phyloP scores from a whole-genome alignment of 352 stramenopile genomes.

The Phytophthora hibernalis region DNA sequence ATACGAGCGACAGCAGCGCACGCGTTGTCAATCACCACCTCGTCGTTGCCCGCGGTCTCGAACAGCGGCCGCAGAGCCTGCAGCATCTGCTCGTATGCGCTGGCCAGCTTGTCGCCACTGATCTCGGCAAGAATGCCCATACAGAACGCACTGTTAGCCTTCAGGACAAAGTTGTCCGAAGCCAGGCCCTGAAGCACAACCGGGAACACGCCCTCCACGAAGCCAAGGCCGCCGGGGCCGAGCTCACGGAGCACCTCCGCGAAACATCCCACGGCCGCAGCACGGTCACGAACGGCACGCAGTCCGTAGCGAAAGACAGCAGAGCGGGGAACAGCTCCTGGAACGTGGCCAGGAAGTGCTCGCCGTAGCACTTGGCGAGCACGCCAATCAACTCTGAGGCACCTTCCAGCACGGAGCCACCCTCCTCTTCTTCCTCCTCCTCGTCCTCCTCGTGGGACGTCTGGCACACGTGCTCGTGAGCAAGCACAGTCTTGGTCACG shows the following conservation, averaged over 20 bases:
- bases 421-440: slow-evolving; percentile 93
- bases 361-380: slow-evolving; percentile 94
- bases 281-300: slow-evolving; percentile 91
- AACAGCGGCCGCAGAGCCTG: slow-evolving; percentile 93
- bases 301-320: slow-evolving; percentile 93
- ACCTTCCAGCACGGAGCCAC: slow-evolving; percentile 93
- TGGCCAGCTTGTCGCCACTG: slow-evolving; percentile 73
- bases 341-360: slow-evolving; percentile 92
- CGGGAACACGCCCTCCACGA: slow-evolving; percentile 91
- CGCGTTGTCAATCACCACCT: slow-evolving; percentile 94
- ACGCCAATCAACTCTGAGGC: slow-evolving; percentile 94
- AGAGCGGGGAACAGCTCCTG: slow-evolving; percentile 92
- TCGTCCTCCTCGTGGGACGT: slow-evolving; percentile 91
- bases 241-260: slow-evolving; percentile 95
- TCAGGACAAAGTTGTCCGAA: slow-evolving; percentile 93
- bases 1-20: slow-evolving; percentile 93
- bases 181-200: slow-evolving; percentile 91
- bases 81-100: slow-evolving; percentile 92
- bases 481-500: slow-evolving; percentile 88
- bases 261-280: slow-evolving; percentile 95
- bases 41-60: slow-evolving; percentile 84
- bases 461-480: slow-evolving; percentile 92
- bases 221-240: slow-evolving; percentile 79
- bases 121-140: slow-evolving; percentile 93
- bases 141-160: slow-evolving; percentile 96